Evolutionary conservation across 2,329 filamentous ascomycete genomes (phyloP), one percentile per base, ranked within the genome.

Genomic region (Fusarium haematococcum): DNA sequence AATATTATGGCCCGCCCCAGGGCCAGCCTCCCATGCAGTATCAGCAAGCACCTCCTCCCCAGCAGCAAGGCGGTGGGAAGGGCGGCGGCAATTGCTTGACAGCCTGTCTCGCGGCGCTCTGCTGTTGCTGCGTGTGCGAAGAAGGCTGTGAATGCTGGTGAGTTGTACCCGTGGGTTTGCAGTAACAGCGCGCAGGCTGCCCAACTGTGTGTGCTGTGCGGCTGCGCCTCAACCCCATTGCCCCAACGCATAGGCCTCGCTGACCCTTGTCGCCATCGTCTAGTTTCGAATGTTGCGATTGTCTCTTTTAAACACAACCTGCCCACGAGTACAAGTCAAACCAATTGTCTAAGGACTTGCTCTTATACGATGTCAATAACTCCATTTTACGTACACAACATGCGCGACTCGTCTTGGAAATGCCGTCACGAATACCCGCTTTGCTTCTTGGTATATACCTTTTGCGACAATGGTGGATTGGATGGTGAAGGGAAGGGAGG

Each of bases 81-180:
- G 79, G 82, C 59, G 82, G 83, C 66, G 80, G 83, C 62, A 82
- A 83, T 74, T 88, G 86, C 75, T 77, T 88, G 62, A 82, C 83
- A 50, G 85, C 82, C 66, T 88, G 86, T 81, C 79, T 88, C 56
- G 86, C 86, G 10, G 81, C 83, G 18, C 76, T 88, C 63, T 88
- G 86, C 81, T 88, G 85, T 79, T 88, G 87, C 79, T 88, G 86
- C 71, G 84, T 85, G 63, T 81, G 84, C 50, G 87, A 88, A 65
- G 87, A 88, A 73, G 83, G 82, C 33, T 88, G 86, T 79, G 87
- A 88, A 76, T 86, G 84, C 74, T 88, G 86, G 84, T 84, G 82
- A 58, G 76, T 75, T 60, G 23, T 37, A 20, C n/a, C 50, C 23
- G 37, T 39, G 35, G n/a, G n/a, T 43, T 56, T 62, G 54, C 63